Evolutionary conservation across 1,284 basidiomycete species (phyloP).

Genomic region (Marasmius sp.): DNA sequence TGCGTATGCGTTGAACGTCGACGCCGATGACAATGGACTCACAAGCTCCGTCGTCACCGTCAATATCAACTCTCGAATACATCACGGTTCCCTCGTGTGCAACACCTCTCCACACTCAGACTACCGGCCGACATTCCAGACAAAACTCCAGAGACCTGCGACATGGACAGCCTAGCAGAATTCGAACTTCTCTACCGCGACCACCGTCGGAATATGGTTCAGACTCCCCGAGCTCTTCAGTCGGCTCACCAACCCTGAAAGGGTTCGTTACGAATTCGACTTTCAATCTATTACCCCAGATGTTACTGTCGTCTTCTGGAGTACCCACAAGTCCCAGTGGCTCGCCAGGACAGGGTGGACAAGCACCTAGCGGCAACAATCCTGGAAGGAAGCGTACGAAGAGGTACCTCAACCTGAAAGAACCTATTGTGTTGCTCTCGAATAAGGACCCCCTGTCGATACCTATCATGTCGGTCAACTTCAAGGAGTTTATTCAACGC

Average conservation of each 20-base stretch:
- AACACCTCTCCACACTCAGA: slow-evolving; percentile 6
- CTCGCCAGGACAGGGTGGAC: not conserved
- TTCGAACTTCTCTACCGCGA: slow-evolving; percentile 7
- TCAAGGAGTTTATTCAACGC: slow-evolving; percentile 67
- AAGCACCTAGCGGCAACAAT: slow-evolving; percentile 3
- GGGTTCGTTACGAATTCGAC: slow-evolving; percentile 7
- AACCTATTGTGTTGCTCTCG: slow-evolving; percentile 34
- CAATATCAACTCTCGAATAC: slow-evolving; percentile 11
- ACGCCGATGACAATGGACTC: not conserved
- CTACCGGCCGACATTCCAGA: not conserved
- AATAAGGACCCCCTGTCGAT: slow-evolving; percentile 67
- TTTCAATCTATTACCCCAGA: slow-evolving; percentile 12
- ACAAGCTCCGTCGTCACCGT: not conserved
- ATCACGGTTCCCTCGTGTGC: slow-evolving; percentile 11
- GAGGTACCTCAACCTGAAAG: slow-evolving; percentile 1
- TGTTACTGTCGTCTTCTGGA: slow-evolving; percentile 17
- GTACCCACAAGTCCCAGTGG: slow-evolving; percentile 8
- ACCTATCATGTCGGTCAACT: slow-evolving; percentile 70
- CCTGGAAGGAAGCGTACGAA: slow-evolving; percentile 22
- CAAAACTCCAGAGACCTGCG: not conserved
- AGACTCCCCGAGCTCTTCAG: not conserved
- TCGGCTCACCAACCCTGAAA: not conserved
- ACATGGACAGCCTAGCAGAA: slow-evolving; percentile 1
- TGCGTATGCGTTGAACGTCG: not conserved
- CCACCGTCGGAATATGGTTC: not conserved